phyloP scores from a whole-genome alignment of 345 rosid species.

The Gossypium rotundifolium region DNA sequence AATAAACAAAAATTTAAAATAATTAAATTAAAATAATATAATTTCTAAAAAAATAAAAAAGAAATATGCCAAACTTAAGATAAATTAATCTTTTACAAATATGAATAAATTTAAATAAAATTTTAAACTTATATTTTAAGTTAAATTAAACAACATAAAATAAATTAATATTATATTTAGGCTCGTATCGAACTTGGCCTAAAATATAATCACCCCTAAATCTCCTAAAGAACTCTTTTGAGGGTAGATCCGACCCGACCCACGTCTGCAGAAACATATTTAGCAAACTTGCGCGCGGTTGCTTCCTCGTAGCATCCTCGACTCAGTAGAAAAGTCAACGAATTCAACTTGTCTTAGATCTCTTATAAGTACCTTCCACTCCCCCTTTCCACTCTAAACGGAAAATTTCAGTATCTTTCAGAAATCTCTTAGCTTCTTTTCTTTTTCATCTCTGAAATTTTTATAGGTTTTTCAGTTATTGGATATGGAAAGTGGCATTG shows the following conservation, averaged over 20 bases:
- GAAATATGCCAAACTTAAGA: no score
- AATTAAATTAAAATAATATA: no score
- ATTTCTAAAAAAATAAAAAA: no score
- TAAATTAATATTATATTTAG: no score
- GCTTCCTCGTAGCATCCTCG: background rate
- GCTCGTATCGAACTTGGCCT: fast-evolving
- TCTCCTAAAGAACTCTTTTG: background rate
- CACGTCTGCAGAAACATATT: background rate
- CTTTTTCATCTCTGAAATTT: no score
- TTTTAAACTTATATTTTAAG: fast-evolving
- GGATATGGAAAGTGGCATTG: slow-evolving; percentile 34
- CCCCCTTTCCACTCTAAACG: background rate
- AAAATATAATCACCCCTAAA: no score
- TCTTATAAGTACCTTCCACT: background rate
- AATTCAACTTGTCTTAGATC: background rate
- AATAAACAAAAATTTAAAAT: no score
- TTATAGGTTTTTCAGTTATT: background rate
- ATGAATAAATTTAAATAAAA: fast-evolving
- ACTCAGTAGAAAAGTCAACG: background rate
- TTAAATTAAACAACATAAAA: no score
- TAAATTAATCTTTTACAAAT: fast-evolving
- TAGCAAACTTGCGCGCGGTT: background rate
- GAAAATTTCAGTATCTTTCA: background rate
- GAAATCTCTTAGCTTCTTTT: no score
- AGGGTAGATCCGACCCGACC: background rate